phyloP scores from a whole-genome alignment of 2,329 filamentous ascomycete genomes.

The Neonectria faginata region DNA sequence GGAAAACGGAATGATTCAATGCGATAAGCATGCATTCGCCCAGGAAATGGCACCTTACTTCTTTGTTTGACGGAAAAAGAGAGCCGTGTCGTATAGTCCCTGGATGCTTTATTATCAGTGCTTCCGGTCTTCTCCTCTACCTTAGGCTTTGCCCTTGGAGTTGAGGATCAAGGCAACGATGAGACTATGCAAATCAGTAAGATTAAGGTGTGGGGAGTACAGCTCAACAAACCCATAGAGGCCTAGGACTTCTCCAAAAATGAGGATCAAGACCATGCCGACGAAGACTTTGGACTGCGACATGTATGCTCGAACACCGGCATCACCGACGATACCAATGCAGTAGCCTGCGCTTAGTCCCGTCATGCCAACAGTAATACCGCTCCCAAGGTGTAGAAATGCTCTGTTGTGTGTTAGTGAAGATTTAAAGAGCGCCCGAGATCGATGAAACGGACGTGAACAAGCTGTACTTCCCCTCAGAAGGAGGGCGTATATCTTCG shows the following conservation, averaged over 20 bases:
- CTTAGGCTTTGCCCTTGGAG: constrained; percentile 75
- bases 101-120: too few species aligned
- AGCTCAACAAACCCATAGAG: constrained; percentile 83
- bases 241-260: constrained; percentile 98
- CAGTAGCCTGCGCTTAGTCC: constrained; percentile 95
- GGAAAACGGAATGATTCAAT: too few species aligned
- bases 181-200: constrained; percentile 66
- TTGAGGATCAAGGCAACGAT: constrained; percentile 95
- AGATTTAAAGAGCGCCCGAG: neutral
- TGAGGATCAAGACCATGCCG: constrained; percentile 97
- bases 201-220: neutral
- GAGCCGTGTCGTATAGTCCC: too few species aligned
- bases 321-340: constrained; percentile 95
- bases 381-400: constrained; percentile 93
- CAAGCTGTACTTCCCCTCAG: constrained; percentile 77
- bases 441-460: constrained; percentile 73
- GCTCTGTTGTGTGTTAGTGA: constrained; percentile 64
- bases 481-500: constrained; percentile 82
- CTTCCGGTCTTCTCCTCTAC: too few species aligned
- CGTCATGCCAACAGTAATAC: constrained; percentile 89
- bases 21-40: too few species aligned
- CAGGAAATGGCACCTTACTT: too few species aligned
- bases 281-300: constrained; percentile 95
- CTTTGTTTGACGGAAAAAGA: too few species aligned
- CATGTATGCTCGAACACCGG: constrained; percentile 95